Percentiles rank a stretch among this genome's conserved stretches.
These are phyloP conservation scores for Cladosporium halotolerans DNA, from an alignment of 2,329 filamentous ascomycete species.

Conservation along the genomic window DNA sequence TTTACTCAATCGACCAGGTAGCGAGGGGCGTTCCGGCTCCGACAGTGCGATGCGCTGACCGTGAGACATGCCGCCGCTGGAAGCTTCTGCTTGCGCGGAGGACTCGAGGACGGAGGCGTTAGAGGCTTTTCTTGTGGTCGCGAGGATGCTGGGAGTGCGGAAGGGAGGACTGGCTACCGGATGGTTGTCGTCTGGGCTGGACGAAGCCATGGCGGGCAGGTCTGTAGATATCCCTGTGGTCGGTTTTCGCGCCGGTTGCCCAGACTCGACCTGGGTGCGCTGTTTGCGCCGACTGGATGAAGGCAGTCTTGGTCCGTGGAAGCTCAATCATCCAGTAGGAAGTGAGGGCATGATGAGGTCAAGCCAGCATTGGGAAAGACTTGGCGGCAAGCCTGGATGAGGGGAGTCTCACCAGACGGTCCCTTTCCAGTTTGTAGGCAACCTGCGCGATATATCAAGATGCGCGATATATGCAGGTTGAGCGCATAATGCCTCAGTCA, in stretches of 20 bases:
- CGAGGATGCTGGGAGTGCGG: constrained; percentile 7
- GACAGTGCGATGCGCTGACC: constrained; percentile 19
- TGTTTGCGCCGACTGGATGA: neutral
- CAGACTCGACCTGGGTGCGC: neutral
- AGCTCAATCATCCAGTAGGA: neutral
- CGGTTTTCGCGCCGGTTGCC: no score
- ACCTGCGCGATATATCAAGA: no score
- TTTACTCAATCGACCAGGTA: constrained; percentile 23
- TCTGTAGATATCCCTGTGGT: neutral
- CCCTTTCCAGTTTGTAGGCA: no score
- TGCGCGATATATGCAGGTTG: no score
- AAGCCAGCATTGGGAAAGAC: neutral
- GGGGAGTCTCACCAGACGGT: no score
- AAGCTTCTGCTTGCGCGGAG: neutral
- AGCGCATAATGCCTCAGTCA: no score
- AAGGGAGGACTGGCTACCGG: neutral
- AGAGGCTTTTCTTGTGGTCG: constrained; percentile 1
- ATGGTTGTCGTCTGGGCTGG: neutral
- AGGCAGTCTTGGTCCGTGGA: neutral
- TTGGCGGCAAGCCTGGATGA: neutral
- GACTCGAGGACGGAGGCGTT: constrained; percentile 9
- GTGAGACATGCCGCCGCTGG: neutral
- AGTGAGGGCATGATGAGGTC: neutral
- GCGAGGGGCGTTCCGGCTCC: constrained; percentile 23
- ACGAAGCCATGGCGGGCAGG: neutral